Evolutionary conservation across 2,329 filamentous ascomycete species (phyloP), one percentile per base, ranked within the genome.

Genomic region (Pyrenochaeta sp.): DNA sequence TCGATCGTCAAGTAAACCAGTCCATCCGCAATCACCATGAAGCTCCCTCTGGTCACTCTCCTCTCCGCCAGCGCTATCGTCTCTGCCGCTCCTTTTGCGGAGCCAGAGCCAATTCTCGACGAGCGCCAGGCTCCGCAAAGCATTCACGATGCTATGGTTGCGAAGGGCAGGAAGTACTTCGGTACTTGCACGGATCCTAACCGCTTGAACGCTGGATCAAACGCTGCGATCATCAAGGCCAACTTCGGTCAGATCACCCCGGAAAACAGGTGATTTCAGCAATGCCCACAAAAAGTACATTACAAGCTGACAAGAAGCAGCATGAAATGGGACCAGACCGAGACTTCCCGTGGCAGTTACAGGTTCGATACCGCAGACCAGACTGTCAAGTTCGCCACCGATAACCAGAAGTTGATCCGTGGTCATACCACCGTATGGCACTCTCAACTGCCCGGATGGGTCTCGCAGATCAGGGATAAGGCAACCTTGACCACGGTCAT

Each of bases 391-490:
- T 90, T 87, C 66, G 77, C 73, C 19, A 79, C 77, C n/a, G 82
- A 85, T 13, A 88, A 90, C 74, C 80, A 81, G 72, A 85, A 87
- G 77, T 74, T 84, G 4, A 78, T 89, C 64, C 86, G 89, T 60
- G 88, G 88, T 6, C 88, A 91, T 76, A 90, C 87, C 1, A 83
- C 89, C 5, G 80, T 88, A 52, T 91, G 88, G 88, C 83, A 90
- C 79, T 77, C 73, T 5, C 77, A 82, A 69, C 70, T 81, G 1
- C 79, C 80, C 5, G 65, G 76, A 48, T 90, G 86, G 86, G 89
- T 91, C 56, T 81, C 75, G 54, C 76, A 79, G 34, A 85, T 88
- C 71, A 79, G 68, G 13, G 84, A 88, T 72, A 82, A 81, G 60
- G 74, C 74, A 12, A 81, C 80, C 1, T 77, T 91, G 53, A 88